Conservation (phyloP, 78 protist species). For the Anaeramoeba ignava region DNA sequence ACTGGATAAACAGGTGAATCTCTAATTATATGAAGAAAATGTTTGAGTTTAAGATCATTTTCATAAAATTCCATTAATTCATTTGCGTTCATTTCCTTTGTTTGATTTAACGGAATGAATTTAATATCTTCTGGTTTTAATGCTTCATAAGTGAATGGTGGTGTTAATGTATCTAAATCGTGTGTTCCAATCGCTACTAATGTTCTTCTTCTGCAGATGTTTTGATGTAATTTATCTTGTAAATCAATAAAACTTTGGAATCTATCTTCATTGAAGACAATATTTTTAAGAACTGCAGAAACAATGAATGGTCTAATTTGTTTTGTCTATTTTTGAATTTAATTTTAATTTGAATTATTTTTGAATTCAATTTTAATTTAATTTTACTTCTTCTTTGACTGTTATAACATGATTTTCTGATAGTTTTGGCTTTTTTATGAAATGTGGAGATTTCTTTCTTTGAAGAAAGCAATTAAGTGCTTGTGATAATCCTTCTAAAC, state of each 20-base stretch:
- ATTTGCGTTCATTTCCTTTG: slow-evolving; percentile 19
- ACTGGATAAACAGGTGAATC: slow-evolving; percentile 18
- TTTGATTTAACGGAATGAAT: slow-evolving; percentile 74
- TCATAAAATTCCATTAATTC: slow-evolving; percentile 34
- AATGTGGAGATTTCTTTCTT: slow-evolving; percentile 26
- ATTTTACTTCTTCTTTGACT: too few species aligned
- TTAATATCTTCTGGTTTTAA: slow-evolving; percentile 67
- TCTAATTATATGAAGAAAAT: slow-evolving; percentile 46
- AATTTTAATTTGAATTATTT: too few species aligned
- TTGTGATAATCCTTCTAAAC: slow-evolving; percentile 84
- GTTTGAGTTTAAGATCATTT: slow-evolving; percentile 34
- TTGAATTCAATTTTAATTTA: too few species aligned
- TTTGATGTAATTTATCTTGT: slow-evolving; percentile 92
- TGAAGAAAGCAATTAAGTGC: slow-evolving; percentile 66
- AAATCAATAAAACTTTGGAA: slow-evolving; percentile 91
- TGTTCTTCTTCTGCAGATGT: slow-evolving; percentile 69
- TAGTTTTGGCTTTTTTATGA: not conserved
- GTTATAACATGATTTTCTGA: too few species aligned
- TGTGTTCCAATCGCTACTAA: slow-evolving; percentile 99
- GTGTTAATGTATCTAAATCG: slow-evolving; percentile 88
- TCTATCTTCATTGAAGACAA: slow-evolving; percentile 45
- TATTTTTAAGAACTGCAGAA: slow-evolving; percentile 79
- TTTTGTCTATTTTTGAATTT: too few species aligned
- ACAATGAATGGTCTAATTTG: slow-evolving; percentile 89
- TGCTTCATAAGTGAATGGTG: slow-evolving; percentile 79